A percentile compares a stretch with the other conserved stretches of the same genome.
phyloP scores from a whole-genome alignment of 805 yeast genomes.

The Yarrowia deformans region DNA sequence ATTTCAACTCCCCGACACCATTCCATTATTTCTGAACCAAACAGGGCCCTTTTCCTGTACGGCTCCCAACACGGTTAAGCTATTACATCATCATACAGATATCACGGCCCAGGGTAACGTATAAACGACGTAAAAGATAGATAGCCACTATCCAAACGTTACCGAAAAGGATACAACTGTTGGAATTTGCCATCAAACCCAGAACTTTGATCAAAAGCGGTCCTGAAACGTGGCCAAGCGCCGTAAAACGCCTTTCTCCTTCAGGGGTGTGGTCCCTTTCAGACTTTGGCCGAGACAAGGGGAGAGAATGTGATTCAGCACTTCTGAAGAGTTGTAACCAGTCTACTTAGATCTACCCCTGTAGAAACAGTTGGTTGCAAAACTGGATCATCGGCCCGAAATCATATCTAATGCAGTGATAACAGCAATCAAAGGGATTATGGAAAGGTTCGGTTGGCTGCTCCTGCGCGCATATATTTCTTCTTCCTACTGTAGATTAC shows the following conservation, averaged over 20 bases:
- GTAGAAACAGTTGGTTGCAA: too few relatives aligned
- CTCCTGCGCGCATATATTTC: constrained; percentile 10
- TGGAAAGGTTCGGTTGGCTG: constrained; percentile 4
- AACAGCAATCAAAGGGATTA: not conserved
- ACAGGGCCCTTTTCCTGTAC: not conserved
- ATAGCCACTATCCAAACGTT: constrained; percentile 8
- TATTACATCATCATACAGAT: constrained; percentile 27
- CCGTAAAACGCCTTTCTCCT: not conserved
- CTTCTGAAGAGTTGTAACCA: too few relatives aligned
- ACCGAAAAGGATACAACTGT: constrained; percentile 9
- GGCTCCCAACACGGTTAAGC: constrained; percentile 9
- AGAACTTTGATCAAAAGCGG: constrained; percentile 22
- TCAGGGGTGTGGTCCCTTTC: not conserved
- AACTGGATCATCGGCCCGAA: not conserved
- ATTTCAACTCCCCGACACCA: not conserved
- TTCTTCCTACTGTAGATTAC: not conserved
- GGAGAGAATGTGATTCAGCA: too few relatives aligned
- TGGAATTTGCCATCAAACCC: constrained; percentile 28
- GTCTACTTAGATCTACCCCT: too few relatives aligned
- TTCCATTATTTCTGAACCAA: not conserved
- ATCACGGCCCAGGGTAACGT: constrained; percentile 19
- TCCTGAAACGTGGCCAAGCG: constrained; percentile 1
- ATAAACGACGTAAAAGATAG: constrained; percentile 12
- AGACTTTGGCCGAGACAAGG: not conserved
- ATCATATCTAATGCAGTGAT: constrained; percentile 7